Conservation (phyloP, 2,329 filamentous ascomycete genomes). For the Microcyclosporella mali region DNA sequence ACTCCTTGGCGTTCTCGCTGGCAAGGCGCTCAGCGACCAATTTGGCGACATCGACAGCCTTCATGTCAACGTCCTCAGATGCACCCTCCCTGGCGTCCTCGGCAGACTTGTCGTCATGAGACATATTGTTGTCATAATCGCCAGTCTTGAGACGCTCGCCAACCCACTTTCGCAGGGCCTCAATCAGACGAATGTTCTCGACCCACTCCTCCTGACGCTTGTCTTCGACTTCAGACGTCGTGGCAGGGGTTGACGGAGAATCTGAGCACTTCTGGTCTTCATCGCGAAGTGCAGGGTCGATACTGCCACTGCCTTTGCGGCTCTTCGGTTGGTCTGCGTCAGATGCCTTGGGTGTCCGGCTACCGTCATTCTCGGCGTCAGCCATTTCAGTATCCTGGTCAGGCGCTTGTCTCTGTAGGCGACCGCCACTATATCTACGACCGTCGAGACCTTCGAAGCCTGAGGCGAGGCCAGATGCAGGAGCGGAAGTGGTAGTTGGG, state of each 20-base stretch:
- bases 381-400: conserved; percentile 36
- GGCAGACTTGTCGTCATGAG: conserved; percentile 7
- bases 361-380: conserved; percentile 35
- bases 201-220: conserved; percentile 52
- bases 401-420: conserved; percentile 49
- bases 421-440: conserved; percentile 56
- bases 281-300: conserved; percentile 34
- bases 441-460: conserved; percentile 56
- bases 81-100: conserved; percentile 9
- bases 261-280: conserved; percentile 26
- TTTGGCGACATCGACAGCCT: conserved; percentile 13
- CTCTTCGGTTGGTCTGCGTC: conserved; percentile 23
- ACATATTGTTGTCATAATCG: conserved; percentile 41
- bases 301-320: conserved; percentile 29
- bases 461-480: conserved; percentile 62
- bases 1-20: conserved; percentile 12
- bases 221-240: conserved; percentile 36
- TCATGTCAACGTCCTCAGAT: conserved; percentile 13
- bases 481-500: conserved; percentile 59
- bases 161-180: conserved; percentile 53
- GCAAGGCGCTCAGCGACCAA: conserved; percentile 24
- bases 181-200: conserved; percentile 59
- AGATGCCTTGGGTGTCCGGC: conserved; percentile 30
- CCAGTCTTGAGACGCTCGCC: conserved; percentile 49
- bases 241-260: conserved; percentile 23